Evolutionary conservation across 495 filamentous ascomycete genomes (phyloP), one percentile per base, ranked within the genome.

Genomic region (Ascodesmis nigricans): DNA sequence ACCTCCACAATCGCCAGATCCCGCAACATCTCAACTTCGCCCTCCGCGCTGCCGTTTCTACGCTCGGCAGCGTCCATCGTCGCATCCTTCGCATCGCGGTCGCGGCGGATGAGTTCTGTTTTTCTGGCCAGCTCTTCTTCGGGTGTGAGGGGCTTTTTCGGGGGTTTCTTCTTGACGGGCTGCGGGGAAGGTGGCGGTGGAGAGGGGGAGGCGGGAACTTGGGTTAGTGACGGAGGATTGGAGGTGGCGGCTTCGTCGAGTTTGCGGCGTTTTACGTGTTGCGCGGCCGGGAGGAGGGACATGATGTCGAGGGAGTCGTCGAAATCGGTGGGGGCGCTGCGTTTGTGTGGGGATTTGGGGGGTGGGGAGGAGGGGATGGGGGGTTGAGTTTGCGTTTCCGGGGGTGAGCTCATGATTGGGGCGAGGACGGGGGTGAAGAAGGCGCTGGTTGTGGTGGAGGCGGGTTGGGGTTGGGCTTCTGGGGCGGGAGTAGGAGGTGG

Each of bases 1-100:
- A 2, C 35, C 47, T 87, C 82, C 9, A 93, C 63, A 24, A 81
- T 65, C n/a, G 73, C 73, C 2, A 83, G 57, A 11, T 69, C 69
- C 26, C 70, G 73, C 41, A 92, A 67, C 41, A 83, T 78, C 40
- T 71, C 74, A 33, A 69, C 64, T 46, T 77, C 71, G 7, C 47
- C 48, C 27, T 52, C 44, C 15, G 40, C 49, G 21, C 35, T 45
- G n/a, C 30, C 44, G 15, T 33, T 23, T 33, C 34, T 46, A 15
- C 35, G 35, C 16, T 37, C 24, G 6, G 33, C 46, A 15, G 41
- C 46, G 14, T 42, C 42, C 3, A 31, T 36, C n/a, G 1, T 9
- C 4, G 15, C 3, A 3, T 20, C 20, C 45, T 38, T 36, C 34
- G 45, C 17, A 50, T 45, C 25, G 40, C 26, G 9, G 44, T 36